Evolutionary conservation across 768 basidiomycete genomes (phyloP), one percentile per base, ranked within the genome.

Genomic region (Austroboletus eburneus): DNA sequence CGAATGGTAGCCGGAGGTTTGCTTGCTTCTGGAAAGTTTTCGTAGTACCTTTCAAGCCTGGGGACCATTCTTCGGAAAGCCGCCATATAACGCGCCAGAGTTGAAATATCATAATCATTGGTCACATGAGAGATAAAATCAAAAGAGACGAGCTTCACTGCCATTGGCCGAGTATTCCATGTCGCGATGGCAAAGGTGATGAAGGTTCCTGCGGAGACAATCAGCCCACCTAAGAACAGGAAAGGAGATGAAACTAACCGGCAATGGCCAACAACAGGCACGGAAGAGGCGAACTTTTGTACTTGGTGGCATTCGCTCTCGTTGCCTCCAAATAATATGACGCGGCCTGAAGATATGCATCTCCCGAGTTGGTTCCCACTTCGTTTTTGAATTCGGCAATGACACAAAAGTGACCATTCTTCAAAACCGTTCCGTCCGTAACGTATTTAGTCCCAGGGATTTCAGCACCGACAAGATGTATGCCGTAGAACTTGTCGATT

Each of bases 271-370:
- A 29, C 27, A 65, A 42, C 20, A 65, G 44, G 35, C 58, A 67
- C 18, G 64, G 65, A 8, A 64, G 44, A 47, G 45, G 18, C 13
- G 63, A 59, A 17, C 42, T 33, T 17, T 36, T 24, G 36, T 53
- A 24, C 42, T 39, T 24, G 22, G 29, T 27, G 16, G 53, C 55
- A 10, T 40, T 20, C 4, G 21, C 42, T 39, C 46, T 47, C 23
- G 56, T 57, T n/a, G 46, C 45, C 45, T 57, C 54, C 14, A 56
- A 43, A 42, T 57, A 64, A 38, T 57, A 59, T 17, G 45, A 38
- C 17, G 48, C 41, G 16, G 54, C 49, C 52, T 66, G 56, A 30
- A 65, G 42, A 42, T 57, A 50, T 6, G 67, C 62, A 20, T 68
- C 62, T 21, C 61, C 46, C 20, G 34, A 37, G 27, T 29, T 45